Conservation (phyloP, 805 yeast species). For the Ascoidea asiatica region DNA sequence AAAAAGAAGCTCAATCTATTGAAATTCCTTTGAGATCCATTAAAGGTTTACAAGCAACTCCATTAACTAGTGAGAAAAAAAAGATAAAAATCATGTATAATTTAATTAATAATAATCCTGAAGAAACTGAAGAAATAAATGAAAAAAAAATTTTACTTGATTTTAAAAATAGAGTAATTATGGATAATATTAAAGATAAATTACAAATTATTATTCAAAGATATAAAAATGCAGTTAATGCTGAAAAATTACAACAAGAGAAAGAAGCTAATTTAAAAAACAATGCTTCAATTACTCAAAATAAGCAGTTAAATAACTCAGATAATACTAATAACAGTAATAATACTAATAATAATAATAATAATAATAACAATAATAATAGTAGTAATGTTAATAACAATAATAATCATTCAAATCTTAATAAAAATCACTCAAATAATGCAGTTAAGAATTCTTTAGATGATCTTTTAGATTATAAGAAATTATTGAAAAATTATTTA, state of each 20-base stretch:
- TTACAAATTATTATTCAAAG: slow-evolving; percentile 59
- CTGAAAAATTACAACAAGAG: slow-evolving; percentile 5
- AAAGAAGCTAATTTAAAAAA: slow-evolving; percentile 2
- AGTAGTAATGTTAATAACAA: not conserved
- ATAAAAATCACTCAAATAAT: too few species aligned
- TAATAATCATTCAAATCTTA: slow-evolving; percentile 1
- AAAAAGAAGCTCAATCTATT: slow-evolving; percentile 14
- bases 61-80: slow-evolving; percentile 54
- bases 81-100: slow-evolving; percentile 43
- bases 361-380: not conserved
- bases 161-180: slow-evolving; percentile 58
- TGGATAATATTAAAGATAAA: slow-evolving; percentile 60
- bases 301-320: too few species aligned
- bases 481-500: slow-evolving; percentile 53
- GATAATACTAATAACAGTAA: too few species aligned
- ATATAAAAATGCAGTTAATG: slow-evolving; percentile 31
- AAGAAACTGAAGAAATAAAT: slow-evolving; percentile 19
- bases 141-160: slow-evolving; percentile 32
- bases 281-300: slow-evolving; percentile 1
- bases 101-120: slow-evolving; percentile 19
- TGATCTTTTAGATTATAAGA: slow-evolving; percentile 38
- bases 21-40: slow-evolving; percentile 29
- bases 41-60: slow-evolving; percentile 51
- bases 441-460: slow-evolving; percentile 23
- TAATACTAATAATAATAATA: not conserved